These are phyloP conservation scores for Tetracentron sinense DNA, from an alignment of 164 flowering plant genomes.

Conservation along the genomic window DNA sequence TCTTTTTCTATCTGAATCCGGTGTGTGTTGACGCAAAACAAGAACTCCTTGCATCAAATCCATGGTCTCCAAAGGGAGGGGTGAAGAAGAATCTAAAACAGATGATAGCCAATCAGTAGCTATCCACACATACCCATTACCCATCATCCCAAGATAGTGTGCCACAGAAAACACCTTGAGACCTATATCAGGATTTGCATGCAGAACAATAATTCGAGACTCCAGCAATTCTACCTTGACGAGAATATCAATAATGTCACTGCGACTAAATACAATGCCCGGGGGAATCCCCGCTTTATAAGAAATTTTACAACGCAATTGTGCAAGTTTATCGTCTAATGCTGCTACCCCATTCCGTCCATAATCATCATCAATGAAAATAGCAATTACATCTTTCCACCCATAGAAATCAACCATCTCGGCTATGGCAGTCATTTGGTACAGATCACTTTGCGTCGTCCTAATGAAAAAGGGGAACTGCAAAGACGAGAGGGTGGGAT, in stretches of 20 bases:
- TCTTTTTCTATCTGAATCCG: conserved; percentile 57
- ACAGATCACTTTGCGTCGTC: background rate
- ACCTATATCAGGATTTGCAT: conserved; percentile 52
- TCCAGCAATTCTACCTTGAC: conserved; percentile 61
- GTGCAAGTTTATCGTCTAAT: conserved; percentile 62
- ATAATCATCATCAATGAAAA: conserved; percentile 56
- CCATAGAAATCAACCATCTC: conserved; percentile 60
- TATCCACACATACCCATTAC: conserved; percentile 84
- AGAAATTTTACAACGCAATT: conserved; percentile 59
- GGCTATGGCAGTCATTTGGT: conserved; percentile 39
- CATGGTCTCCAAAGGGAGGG: conserved; percentile 37
- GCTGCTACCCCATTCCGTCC: conserved; percentile 83
- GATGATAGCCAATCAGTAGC: conserved; percentile 88
- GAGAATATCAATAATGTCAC: conserved; percentile 48
- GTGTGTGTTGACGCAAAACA: conserved; percentile 65
- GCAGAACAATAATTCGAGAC: conserved; percentile 73
- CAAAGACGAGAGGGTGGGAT: background rate
- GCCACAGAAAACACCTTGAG: conserved; percentile 58
- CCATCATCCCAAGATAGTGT: conserved; percentile 68
- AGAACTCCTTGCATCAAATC: conserved; percentile 77
- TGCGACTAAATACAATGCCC: conserved; percentile 16
- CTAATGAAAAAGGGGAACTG: conserved; percentile 1
- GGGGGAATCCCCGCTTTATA: conserved; percentile 58
- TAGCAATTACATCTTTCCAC: conserved; percentile 75
- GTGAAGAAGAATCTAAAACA: conserved; percentile 48